Evolutionary conservation across 1,139 yeast species (phyloP).

Genomic region (Meyerozyma sp.): DNA sequence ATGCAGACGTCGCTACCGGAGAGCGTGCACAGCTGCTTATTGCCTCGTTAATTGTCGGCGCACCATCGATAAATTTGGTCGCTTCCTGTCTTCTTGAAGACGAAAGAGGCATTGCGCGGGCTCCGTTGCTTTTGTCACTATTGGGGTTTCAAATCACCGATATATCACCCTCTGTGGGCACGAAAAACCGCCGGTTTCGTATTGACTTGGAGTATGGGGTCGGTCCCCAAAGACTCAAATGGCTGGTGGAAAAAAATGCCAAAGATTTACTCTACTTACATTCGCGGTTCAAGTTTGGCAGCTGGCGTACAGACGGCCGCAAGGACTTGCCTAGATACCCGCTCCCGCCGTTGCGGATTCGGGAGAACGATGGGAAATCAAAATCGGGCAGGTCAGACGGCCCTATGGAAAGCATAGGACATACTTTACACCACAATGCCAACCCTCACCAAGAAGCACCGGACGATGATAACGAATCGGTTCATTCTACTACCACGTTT

Average conservation of each 20-base stretch:
- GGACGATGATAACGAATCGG: slow-evolving; percentile 11
- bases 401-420: not conserved
- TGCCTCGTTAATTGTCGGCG: slow-evolving; percentile 62
- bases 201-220: slow-evolving; percentile 86
- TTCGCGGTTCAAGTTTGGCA: slow-evolving; percentile 53
- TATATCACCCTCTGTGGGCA: slow-evolving; percentile 33
- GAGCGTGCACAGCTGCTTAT: slow-evolving; percentile 61
- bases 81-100: slow-evolving; percentile 75
- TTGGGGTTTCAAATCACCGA: slow-evolving; percentile 63
- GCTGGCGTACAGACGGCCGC: slow-evolving; percentile 31
- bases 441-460: not conserved
- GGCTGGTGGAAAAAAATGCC: slow-evolving; percentile 74
- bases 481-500: slow-evolving; percentile 15
- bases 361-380: slow-evolving; percentile 10
- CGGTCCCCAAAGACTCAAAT: slow-evolving; percentile 70
- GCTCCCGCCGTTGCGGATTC: slow-evolving; percentile 17
- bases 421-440: not conserved
- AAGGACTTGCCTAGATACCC: slow-evolving; percentile 42
- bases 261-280: slow-evolving; percentile 70
- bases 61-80: slow-evolving; percentile 73
- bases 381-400: slow-evolving; percentile 9
- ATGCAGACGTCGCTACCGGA: slow-evolving; percentile 27
- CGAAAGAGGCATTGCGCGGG: slow-evolving; percentile 71
- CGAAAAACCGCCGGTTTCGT: slow-evolving; percentile 51
- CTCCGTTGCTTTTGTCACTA: slow-evolving; percentile 74